Conservation (phyloP, 306 rosid species). For the Chamaecrista fasciculata region DNA sequence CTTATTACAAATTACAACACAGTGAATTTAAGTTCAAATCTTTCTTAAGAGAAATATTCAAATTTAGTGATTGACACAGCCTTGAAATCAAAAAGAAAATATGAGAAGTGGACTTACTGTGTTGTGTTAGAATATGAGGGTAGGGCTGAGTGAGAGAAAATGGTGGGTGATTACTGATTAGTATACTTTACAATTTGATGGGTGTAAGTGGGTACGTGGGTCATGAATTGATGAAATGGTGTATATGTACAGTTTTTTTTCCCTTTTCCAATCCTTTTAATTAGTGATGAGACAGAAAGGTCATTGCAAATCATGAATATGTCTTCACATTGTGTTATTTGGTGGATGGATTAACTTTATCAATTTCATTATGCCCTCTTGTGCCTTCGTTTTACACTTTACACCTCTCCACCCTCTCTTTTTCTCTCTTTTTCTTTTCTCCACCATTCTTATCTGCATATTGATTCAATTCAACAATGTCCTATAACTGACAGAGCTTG, state of each 20-base stretch:
- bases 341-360: constrained; percentile 30
- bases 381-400: constrained; percentile 27
- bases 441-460: not conserved
- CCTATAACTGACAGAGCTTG: no score
- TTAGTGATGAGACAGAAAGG: constrained; percentile 59
- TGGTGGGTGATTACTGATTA: constrained; percentile 52
- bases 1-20: no score
- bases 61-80: no score
- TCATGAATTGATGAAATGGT: constrained; percentile 60
- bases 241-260: constrained; percentile 69
- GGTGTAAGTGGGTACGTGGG: constrained; percentile 51
- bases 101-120: constrained; percentile 46
- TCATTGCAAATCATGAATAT: constrained; percentile 64
- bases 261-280: constrained; percentile 44
- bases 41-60: no score
- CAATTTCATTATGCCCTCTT: constrained; percentile 28
- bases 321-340: constrained; percentile 48
- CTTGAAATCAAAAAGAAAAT: no score
- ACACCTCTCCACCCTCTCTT: constrained; percentile 1
- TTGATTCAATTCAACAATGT: constrained; percentile 7
- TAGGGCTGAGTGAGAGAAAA: constrained; percentile 39
- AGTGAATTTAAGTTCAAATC: no score
- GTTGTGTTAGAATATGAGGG: constrained; percentile 46
- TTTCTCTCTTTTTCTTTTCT: not conserved
- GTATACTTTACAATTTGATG: constrained; percentile 59